A percentile compares a stretch with the other conserved stretches of the same genome.
phyloP scores from a whole-genome alignment of 208 protist genomes.

The Leishmania guyanensis region DNA sequence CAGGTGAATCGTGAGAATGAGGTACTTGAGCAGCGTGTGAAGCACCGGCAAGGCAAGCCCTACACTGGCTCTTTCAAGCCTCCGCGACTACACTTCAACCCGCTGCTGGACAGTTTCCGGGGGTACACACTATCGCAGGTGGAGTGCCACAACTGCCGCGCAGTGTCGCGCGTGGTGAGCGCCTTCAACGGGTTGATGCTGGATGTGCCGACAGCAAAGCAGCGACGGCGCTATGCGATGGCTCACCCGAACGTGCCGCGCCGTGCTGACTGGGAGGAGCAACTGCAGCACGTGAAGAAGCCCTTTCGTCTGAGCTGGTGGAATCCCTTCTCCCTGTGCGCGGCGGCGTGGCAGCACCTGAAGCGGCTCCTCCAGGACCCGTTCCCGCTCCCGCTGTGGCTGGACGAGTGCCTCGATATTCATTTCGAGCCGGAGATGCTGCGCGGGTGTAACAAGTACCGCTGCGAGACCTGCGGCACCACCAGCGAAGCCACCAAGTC shows the following conservation, averaged over 20 bases:
- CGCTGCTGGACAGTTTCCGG: slow-evolving; percentile 78
- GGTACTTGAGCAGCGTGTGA: slow-evolving; percentile 44
- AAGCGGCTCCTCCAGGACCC: slow-evolving; percentile 28
- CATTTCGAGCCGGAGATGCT: slow-evolving; percentile 82
- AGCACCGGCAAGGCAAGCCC: slow-evolving; percentile 36
- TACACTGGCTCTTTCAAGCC: slow-evolving; percentile 43
- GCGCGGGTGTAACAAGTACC: slow-evolving; percentile 75
- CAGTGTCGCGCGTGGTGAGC: slow-evolving; percentile 66
- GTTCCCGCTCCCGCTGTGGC: slow-evolving; percentile 64
- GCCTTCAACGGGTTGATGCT: slow-evolving; percentile 77
- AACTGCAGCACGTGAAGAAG: slow-evolving; percentile 32
- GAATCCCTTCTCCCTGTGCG: slow-evolving; percentile 55
- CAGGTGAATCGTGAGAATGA: slow-evolving; percentile 75
- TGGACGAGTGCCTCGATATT: slow-evolving; percentile 89
- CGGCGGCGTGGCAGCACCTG: slow-evolving; percentile 22
- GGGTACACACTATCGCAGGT: slow-evolving; percentile 77
- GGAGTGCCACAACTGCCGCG: slow-evolving; percentile 65
- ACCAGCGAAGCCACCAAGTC: slow-evolving; percentile 78
- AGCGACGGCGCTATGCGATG: slow-evolving; percentile 54
- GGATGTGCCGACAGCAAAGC: slow-evolving; percentile 58
- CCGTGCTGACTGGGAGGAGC: slow-evolving; percentile 31
- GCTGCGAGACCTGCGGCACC: slow-evolving; percentile 71
- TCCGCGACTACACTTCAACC: slow-evolving; percentile 65
- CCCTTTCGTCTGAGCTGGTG: slow-evolving; percentile 46
- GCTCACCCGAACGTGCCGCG: slow-evolving; percentile 52